Evolutionary conservation across 1,139 yeast genomes (phyloP).

Genomic region (Magnusiomyces ingens): DNA sequence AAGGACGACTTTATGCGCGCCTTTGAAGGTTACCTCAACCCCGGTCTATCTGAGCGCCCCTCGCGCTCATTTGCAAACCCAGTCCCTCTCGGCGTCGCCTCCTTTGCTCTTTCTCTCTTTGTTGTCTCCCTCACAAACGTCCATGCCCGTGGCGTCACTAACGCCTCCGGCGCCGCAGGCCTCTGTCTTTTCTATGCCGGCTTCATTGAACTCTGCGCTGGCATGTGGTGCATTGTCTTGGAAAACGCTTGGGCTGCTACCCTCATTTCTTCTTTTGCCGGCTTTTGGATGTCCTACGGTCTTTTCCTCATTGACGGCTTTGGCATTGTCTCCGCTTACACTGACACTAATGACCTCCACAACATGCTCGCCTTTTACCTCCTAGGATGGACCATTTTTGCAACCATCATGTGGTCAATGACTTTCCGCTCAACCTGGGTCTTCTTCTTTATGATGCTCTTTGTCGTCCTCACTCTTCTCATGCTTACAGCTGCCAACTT

Average conservation of each 20-base stretch:
- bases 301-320: constrained; percentile 68
- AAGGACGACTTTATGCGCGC: constrained; percentile 56
- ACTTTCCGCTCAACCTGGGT: constrained; percentile 77
- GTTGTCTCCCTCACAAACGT: constrained; percentile 62
- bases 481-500: constrained; percentile 58
- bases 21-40: constrained; percentile 64
- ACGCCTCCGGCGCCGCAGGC: constrained; percentile 53
- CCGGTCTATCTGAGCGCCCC: constrained; percentile 62
- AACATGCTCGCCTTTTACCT: constrained; percentile 69
- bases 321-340: constrained; percentile 60
- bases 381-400: constrained; percentile 74
- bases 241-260: constrained; percentile 86
- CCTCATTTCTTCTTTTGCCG: constrained; percentile 73
- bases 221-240: constrained; percentile 57
- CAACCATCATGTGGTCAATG: constrained; percentile 57
- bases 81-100: constrained; percentile 78
- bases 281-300: constrained; percentile 78
- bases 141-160: constrained; percentile 51
- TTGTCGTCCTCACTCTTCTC: constrained; percentile 61
- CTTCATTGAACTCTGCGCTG: constrained; percentile 60
- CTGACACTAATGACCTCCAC: constrained; percentile 35
- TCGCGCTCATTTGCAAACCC: constrained; percentile 76
- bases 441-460: constrained; percentile 59
- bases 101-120: constrained; percentile 80
- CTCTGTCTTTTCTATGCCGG: constrained; percentile 79